Evolutionary conservation across 306 rosid genomes (phyloP).

Genomic region (Vachellia collinsii): DNA sequence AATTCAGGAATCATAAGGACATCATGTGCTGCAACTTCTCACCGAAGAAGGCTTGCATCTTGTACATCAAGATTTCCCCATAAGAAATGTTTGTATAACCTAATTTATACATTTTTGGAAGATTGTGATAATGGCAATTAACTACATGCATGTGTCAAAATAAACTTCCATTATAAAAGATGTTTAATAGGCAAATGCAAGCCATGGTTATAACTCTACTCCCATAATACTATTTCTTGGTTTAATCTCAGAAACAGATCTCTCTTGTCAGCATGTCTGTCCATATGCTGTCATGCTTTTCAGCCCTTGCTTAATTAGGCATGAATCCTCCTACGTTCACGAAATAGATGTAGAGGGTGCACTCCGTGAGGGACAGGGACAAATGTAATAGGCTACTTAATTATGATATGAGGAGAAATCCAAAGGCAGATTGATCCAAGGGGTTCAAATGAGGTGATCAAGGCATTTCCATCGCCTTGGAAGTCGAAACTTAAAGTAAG

Average conservation of each 20-base stretch:
- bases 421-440: neutral
- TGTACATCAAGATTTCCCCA: neutral
- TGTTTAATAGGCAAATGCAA: neutral
- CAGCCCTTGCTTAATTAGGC: neutral
- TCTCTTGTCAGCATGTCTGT: neutral
- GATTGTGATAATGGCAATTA: neutral
- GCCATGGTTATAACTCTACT: neutral
- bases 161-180: neutral
- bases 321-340: neutral
- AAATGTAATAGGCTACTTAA: neutral
- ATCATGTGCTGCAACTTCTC: neutral
- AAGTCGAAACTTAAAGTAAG: neutral
- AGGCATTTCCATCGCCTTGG: neutral
- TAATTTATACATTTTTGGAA: neutral
- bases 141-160: neutral
- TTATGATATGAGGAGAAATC: neutral
- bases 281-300: neutral
- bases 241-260: neutral
- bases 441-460: neutral
- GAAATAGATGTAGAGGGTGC: neutral
- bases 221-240: neutral
- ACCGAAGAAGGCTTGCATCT: neutral
- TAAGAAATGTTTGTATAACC: neutral
- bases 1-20: neutral
- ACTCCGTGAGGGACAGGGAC: neutral